Evolutionary conservation across 345 rosid genomes (phyloP).

Genomic region (Angophora floribunda): DNA sequence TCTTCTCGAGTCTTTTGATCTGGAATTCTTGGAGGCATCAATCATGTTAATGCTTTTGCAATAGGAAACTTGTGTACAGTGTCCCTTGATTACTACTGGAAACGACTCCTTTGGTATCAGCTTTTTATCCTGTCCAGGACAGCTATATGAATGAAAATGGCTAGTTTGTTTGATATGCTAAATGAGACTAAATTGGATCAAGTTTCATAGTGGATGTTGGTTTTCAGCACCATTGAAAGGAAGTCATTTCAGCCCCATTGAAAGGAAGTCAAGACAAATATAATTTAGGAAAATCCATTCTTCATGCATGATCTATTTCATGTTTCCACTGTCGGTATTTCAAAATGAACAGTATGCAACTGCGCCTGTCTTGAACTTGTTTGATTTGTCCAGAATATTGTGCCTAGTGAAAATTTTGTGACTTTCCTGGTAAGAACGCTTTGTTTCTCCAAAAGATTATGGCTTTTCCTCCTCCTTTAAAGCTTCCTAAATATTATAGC

Average conservation of each 20-base stretch:
- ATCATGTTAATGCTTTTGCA: background rate
- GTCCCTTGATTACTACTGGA: background rate
- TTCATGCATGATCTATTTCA: background rate
- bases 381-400: background rate
- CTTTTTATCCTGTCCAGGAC: background rate
- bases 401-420: background rate
- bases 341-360: background rate
- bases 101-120: background rate
- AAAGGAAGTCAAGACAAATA: background rate
- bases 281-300: background rate
- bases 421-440: background rate
- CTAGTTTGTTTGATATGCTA: background rate
- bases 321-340: background rate
- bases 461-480: background rate
- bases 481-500: background rate
- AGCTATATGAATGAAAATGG: background rate
- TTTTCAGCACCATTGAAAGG: background rate
- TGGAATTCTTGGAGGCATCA: background rate
- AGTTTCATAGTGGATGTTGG: background rate
- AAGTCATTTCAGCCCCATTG: background rate
- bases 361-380: background rate
- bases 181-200: background rate
- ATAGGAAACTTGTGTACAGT: background rate
- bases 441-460: background rate
- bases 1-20: background rate